Evolutionary conservation across 2,329 filamentous ascomycete species (phyloP).

Genomic region (Geosmithia putterillii): DNA sequence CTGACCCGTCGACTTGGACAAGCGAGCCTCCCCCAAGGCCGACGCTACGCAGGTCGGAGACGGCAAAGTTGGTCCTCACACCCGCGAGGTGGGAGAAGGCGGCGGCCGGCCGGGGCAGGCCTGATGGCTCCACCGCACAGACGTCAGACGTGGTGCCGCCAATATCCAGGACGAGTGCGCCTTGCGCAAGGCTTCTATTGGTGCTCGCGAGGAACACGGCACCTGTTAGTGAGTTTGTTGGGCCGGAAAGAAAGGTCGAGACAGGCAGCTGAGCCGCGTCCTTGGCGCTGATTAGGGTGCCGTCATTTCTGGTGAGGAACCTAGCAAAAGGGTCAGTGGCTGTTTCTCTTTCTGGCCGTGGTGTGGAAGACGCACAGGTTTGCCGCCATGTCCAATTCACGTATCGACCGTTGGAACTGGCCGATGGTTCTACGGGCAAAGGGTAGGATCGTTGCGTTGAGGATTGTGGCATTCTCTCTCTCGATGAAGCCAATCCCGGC

Average conservation of each 20-base stretch:
- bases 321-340: too few species aligned
- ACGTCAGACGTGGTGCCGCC: conserved; percentile 57
- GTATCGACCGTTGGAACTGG: conserved; percentile 40
- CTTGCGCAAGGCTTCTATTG: conserved; percentile 21
- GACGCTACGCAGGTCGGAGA: conserved; percentile 45
- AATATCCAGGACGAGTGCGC: conserved; percentile 57
- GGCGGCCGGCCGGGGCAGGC: conserved; percentile 50
- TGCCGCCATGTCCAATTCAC: conserved; percentile 34
- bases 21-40: conserved; percentile 47
- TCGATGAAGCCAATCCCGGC: conserved; percentile 45
- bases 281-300: conserved; percentile 42
- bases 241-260: conserved; percentile 47
- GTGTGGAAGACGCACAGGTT: too few species aligned
- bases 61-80: conserved; percentile 49
- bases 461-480: conserved; percentile 51
- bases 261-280: conserved; percentile 45
- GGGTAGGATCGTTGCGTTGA: conserved; percentile 48
- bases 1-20: conserved; percentile 22
- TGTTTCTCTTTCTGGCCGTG: too few species aligned
- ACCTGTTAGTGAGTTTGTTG: conserved; percentile 51
- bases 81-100: conserved; percentile 51
- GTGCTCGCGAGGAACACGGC: conserved; percentile 46
- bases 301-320: conserved; percentile 53
- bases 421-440: conserved; percentile 45
- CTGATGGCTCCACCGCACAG: conserved; percentile 43